These are phyloP conservation scores for Diplocarpon rosae DNA, from an alignment of 2,329 filamentous ascomycete genomes.

Conservation along the genomic window DNA sequence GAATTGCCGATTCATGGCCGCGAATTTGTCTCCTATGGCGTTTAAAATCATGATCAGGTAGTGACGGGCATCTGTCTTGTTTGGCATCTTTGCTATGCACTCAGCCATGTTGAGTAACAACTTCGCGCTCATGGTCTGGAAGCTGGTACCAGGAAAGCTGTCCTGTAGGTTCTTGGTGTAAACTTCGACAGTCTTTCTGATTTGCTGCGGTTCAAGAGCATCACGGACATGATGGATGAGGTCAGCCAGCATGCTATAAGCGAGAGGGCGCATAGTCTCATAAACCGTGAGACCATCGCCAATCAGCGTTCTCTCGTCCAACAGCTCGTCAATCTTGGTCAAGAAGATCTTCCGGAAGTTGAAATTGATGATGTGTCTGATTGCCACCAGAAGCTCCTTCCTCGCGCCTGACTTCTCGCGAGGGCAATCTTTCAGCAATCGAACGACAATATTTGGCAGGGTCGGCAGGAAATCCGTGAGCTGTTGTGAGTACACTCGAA, in stretches of 20 bases:
- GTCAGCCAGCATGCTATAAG: slow-evolving; percentile 97
- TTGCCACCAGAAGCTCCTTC: slow-evolving; percentile 92
- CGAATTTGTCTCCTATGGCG: slow-evolving; percentile 96
- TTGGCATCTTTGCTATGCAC: slow-evolving; percentile 85
- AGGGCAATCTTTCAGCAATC: slow-evolving; percentile 85
- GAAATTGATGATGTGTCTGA: slow-evolving; percentile 98
- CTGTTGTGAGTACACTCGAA: slow-evolving; percentile 79
- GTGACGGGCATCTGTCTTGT: slow-evolving; percentile 89
- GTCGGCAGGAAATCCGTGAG: slow-evolving; percentile 78
- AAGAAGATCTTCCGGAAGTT: slow-evolving; percentile 95
- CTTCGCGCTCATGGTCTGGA: slow-evolving; percentile 99
- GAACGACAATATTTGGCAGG: slow-evolving; percentile 80
- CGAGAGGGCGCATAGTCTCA: slow-evolving; percentile 88
- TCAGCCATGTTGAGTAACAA: slow-evolving; percentile 96
- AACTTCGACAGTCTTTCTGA: slow-evolving; percentile 89
- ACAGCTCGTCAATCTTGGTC: slow-evolving; percentile 83
- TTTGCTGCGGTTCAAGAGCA: slow-evolving; percentile 77
- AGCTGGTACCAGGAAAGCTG: slow-evolving; percentile 92
- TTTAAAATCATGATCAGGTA: slow-evolving; percentile 96
- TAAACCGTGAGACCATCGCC: slow-evolving; percentile 95
- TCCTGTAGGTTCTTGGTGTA: slow-evolving; percentile 96
- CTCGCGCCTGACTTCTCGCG: slow-evolving; percentile 86
- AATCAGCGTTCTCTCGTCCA: slow-evolving; percentile 89
- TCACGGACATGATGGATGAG: slow-evolving; percentile 95
- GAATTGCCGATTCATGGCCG: slow-evolving; percentile 94